These are phyloP conservation scores for Ceratocystis harringtonii DNA, from an alignment of 2,329 filamentous ascomycete species.

Conservation along the genomic window DNA sequence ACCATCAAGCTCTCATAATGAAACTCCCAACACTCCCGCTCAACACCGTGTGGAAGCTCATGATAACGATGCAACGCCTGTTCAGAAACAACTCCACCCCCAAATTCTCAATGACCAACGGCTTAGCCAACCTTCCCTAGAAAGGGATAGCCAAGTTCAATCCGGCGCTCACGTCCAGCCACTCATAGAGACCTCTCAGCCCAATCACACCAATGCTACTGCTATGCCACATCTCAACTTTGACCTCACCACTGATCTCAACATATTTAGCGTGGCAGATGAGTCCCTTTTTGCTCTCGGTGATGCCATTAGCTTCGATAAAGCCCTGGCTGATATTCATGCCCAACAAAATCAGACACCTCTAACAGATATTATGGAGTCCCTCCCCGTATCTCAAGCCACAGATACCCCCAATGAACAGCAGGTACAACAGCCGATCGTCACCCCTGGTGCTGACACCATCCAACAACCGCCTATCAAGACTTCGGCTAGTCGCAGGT, in stretches of 20 bases:
- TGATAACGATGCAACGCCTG: not conserved
- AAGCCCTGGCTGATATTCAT: constrained; percentile 8
- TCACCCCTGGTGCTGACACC: not conserved
- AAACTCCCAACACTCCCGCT: not conserved
- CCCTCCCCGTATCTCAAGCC: not conserved
- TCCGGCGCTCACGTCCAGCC: not conserved
- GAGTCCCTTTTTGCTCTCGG: constrained; percentile 7
- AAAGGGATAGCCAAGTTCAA: not conserved
- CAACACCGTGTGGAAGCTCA: not conserved
- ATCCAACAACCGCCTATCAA: not conserved
- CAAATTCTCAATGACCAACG: not conserved
- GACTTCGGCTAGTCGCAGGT: not conserved
- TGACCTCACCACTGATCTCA: constrained; percentile 7
- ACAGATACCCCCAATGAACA: not conserved
- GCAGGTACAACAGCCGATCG: not conserved
- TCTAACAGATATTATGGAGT: not conserved
- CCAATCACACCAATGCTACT: not conserved
- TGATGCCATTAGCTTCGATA: constrained; percentile 10
- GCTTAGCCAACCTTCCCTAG: not conserved
- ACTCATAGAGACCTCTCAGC: not conserved
- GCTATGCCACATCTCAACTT: not conserved
- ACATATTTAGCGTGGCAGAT: constrained; percentile 7
- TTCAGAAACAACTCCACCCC: not conserved
- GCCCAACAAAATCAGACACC: not conserved
- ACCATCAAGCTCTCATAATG: not conserved